Evolutionary conservation across 768 basidiomycete genomes (phyloP).

Genomic region (Trametes cinnabarina): DNA sequence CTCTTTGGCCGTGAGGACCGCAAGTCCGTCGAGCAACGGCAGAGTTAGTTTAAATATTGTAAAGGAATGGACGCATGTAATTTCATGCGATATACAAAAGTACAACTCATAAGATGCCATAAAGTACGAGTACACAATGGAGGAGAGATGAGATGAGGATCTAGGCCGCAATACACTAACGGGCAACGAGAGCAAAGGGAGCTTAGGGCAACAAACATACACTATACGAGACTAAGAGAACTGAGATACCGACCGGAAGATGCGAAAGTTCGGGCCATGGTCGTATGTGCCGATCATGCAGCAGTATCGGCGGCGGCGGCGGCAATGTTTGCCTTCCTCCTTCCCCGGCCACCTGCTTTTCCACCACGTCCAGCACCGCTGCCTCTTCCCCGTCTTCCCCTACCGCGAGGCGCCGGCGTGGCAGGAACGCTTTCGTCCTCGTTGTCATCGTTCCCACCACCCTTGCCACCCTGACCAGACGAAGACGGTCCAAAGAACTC

Average conservation of each 20-base stretch:
- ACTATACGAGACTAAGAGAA: constrained; percentile 5
- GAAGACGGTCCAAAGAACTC: constrained; percentile 74
- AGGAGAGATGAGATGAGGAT: neutral
- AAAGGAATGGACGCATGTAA: constrained; percentile 5
- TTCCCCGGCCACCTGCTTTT: constrained; percentile 20
- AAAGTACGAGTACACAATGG: constrained; percentile 20
- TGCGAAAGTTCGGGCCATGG: constrained; percentile 17
- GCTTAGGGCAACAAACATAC: constrained; percentile 25
- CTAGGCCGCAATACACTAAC: constrained; percentile 19
- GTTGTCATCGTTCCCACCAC: constrained; percentile 22
- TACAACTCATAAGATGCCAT: constrained; percentile 19
- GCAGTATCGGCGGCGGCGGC: constrained; percentile 17
- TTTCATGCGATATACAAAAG: constrained; percentile 11
- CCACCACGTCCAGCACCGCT: constrained; percentile 16
- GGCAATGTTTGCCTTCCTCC: constrained; percentile 24
- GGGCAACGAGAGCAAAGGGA: constrained; percentile 12
- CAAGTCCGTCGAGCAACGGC: no score
- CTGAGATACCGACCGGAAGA: constrained; percentile 4
- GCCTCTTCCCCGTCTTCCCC: constrained; percentile 1
- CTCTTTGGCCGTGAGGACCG: no score
- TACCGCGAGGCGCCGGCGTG: constrained; percentile 19
- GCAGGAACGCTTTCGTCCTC: constrained; percentile 30
- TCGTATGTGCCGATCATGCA: constrained; percentile 5
- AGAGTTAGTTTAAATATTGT: neutral
- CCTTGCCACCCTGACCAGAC: constrained; percentile 20